phyloP scores from a whole-genome alignment of 768 basidiomycete species.

The Dentipellis fragilis region DNA sequence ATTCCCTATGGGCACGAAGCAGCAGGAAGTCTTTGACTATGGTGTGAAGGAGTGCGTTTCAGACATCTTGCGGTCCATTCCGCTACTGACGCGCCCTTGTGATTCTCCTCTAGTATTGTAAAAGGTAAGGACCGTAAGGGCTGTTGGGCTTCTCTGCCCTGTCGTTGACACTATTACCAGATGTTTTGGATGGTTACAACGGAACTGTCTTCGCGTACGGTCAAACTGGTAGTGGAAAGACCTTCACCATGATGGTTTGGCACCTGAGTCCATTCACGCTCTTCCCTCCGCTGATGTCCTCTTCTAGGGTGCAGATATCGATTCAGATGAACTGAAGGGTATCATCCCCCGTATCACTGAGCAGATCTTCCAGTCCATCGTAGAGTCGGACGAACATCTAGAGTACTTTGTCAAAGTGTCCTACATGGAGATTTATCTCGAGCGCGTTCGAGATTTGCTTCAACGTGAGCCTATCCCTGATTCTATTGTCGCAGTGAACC shows the following conservation, averaged over 20 bases:
- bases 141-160: not conserved
- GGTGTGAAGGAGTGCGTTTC: conserved; percentile 89
- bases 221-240: conserved; percentile 84
- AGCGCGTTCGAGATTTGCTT: conserved; percentile 88
- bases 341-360: conserved; percentile 98
- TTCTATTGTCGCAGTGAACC: not conserved
- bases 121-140: conserved; percentile 44
- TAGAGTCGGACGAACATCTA: conserved; percentile 87
- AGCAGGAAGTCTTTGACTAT: conserved; percentile 95
- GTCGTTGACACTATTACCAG: conserved; percentile 29
- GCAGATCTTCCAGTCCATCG: conserved; percentile 97
- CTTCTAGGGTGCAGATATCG: conserved; percentile 89
- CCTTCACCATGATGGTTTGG: conserved; percentile 95
- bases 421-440: conserved; percentile 99
- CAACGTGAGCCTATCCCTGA: conserved; percentile 63
- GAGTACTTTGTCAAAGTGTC: conserved; percentile 99
- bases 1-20: conserved; percentile 85
- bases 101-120: conserved; percentile 52
- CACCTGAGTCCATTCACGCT: not conserved
- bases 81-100: not conserved
- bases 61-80: not conserved
- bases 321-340: conserved; percentile 85
- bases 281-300: not conserved
- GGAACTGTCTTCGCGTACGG: conserved; percentile 90
- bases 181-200: conserved; percentile 98